phyloP scores from a whole-genome alignment of 768 basidiomycete genomes.

The Favolaschia claudopus region DNA sequence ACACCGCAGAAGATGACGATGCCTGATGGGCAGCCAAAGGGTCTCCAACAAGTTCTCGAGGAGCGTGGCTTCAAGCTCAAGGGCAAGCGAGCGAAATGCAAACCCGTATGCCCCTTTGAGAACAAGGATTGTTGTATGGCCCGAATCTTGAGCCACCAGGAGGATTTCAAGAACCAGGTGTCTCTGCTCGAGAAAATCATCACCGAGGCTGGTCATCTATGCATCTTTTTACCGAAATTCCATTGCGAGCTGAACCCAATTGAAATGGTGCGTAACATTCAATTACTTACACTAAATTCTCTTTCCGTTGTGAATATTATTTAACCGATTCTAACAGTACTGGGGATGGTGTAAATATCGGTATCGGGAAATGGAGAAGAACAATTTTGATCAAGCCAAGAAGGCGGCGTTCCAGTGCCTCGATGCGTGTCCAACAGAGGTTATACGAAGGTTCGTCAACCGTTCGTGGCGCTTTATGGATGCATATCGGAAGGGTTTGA shows the following conservation, averaged over 20 bases:
- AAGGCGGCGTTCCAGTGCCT: slow-evolving; percentile 33
- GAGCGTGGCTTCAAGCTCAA: slow-evolving; percentile 49
- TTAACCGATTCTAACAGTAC: slow-evolving; percentile 36
- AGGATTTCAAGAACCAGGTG: slow-evolving; percentile 35
- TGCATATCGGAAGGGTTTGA: slow-evolving; percentile 44
- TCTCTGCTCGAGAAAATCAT: slow-evolving; percentile 11
- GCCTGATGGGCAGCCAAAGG: no score
- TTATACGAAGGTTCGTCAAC: slow-evolving; percentile 46
- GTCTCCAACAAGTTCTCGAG: slow-evolving; percentile 40
- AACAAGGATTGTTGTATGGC: slow-evolving; percentile 35
- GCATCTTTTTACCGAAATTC: slow-evolving; percentile 24
- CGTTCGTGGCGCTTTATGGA: slow-evolving; percentile 43
- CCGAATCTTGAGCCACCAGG: slow-evolving; percentile 36
- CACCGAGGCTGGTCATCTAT: background rate
- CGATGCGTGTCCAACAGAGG: slow-evolving; percentile 44
- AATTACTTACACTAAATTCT: no score
- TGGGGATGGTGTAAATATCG: slow-evolving; percentile 47
- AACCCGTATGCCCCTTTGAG: slow-evolving; percentile 46
- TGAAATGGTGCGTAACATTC: slow-evolving; percentile 37
- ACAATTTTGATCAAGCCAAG: slow-evolving; percentile 42
- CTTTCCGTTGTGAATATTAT: background rate
- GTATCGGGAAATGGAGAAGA: slow-evolving; percentile 40
- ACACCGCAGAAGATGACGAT: slow-evolving; percentile 45
- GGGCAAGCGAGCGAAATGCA: slow-evolving; percentile 35
- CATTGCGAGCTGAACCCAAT: slow-evolving; percentile 48